Evolutionary conservation across 176 grass and related monocot genomes (phyloP).

Genomic region (Carex parvula): DNA sequence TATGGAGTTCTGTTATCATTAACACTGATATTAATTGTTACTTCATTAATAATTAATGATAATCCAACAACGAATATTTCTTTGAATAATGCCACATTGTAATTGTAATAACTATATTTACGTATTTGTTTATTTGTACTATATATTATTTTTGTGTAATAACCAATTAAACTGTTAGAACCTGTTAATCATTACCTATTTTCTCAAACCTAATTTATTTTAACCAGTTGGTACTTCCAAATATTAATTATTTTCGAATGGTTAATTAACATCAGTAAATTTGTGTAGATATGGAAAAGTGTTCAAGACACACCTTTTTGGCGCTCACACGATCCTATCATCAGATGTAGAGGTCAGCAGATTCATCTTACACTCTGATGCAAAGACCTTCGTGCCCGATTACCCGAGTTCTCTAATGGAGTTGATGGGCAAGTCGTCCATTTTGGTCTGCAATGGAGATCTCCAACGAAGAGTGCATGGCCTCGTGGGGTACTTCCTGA

Average conservation of each 20-base stretch:
- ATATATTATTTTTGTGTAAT: too few species aligned
- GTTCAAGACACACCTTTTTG: conserved; percentile 43
- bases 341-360: conserved; percentile 32
- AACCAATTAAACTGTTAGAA: too few species aligned
- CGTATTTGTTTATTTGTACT: too few species aligned
- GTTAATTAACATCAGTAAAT: neutral
- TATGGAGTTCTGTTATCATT: too few species aligned
- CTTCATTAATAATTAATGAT: too few species aligned
- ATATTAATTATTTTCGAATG: neutral
- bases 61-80: too few species aligned
- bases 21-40: too few species aligned
- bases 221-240: neutral
- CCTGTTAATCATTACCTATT: too few species aligned
- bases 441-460: conserved; percentile 33
- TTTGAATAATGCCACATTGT: too few species aligned
- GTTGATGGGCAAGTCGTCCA: conserved; percentile 45
- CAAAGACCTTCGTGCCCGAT: conserved; percentile 36
- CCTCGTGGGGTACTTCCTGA: conserved; percentile 3
- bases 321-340: conserved; percentile 36
- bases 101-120: too few species aligned
- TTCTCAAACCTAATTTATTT: too few species aligned
- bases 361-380: conserved; percentile 37
- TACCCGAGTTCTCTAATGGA: conserved; percentile 44
- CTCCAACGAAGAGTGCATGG: conserved; percentile 22
- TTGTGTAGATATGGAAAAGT: conserved; percentile 28